Evolutionary conservation across 495 filamentous ascomycete species (phyloP), one percentile per base, ranked within the genome.

Genomic region (Aspergillus baeticus): DNA sequence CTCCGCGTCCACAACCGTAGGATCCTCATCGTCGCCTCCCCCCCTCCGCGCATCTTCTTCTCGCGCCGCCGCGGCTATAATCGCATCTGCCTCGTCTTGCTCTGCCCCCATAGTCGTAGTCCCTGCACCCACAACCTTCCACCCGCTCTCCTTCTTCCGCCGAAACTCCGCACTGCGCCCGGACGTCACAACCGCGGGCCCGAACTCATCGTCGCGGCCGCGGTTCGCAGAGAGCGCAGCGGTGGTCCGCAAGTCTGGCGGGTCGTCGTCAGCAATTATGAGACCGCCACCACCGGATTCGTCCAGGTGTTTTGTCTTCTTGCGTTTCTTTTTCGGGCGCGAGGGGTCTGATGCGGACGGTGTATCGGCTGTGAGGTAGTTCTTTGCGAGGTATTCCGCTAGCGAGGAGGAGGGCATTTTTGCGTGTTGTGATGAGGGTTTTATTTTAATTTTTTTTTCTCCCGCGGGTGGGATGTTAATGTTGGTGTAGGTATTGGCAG

Each of bases 181-280:
- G 11, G 76, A 79, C 20, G 78, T 72, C 8, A 88, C 81, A 34
- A 75, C 61, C 31, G 69, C 63, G 4, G 77, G 80, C 4, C 60
- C 57, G 59, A 67, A 69, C 49, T 74, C 71, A 57, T 74, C 71
- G 42, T 69, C 80, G 58, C 85, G 74, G 11, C 75, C 68, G 4
- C 26, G 26, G 26, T 29, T 8, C 11, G 47, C 4, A 51, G 79
- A 71, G 47, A 64, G 64, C 38, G 65, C 61, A 18, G 55, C 52
- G 10, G 69, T 60, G 29, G 71, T 76, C 39, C 79, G 75, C 83
- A 92, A 92, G 61, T 86, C 87, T 29, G 83, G 73, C 36, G 86
- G 83, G 75, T 98, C 93, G 76, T 96, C 92, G 74, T 97, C 92
- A 62, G 88, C 87, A 62, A 98, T 96, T 54, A 91, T 85, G 17